Conservation (phyloP, 352 stramenopile genomes). For the Plasmopara muralis region DNA sequence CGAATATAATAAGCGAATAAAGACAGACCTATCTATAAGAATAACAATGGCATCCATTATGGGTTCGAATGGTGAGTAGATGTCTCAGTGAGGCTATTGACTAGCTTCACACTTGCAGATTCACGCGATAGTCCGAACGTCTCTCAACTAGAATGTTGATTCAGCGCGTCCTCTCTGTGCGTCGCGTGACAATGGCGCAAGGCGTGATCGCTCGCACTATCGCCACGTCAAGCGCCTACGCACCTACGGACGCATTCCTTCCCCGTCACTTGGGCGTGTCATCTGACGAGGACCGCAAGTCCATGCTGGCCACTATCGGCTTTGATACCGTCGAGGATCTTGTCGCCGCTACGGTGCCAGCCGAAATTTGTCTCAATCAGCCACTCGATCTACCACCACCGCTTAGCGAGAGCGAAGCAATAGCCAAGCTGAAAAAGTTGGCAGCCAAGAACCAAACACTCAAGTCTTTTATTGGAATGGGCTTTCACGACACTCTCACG, state of each 20-base stretch:
- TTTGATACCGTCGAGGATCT: slow-evolving; percentile 92
- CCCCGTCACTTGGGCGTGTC: slow-evolving; percentile 85
- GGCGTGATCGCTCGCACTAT: slow-evolving; percentile 9
- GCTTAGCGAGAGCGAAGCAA: slow-evolving; percentile 90
- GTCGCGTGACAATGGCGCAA: slow-evolving; percentile 15
- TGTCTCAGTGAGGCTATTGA: no score
- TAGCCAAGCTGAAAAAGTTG: slow-evolving; percentile 86
- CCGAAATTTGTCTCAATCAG: slow-evolving; percentile 81
- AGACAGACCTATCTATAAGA: no score
- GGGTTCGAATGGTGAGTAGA: no score
- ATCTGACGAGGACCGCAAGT: slow-evolving; percentile 73
- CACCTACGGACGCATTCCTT: slow-evolving; percentile 56
- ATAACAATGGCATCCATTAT: no score
- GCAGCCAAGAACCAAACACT: slow-evolving; percentile 94
- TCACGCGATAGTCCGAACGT: slow-evolving; percentile 6
- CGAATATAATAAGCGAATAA: no score
- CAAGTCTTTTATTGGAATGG: slow-evolving; percentile 97
- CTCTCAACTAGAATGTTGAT: slow-evolving; percentile 12
- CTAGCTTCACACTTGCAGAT: slow-evolving; percentile 11
- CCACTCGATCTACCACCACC: slow-evolving; percentile 59
- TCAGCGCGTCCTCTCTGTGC: slow-evolving; percentile 15
- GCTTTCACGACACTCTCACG: slow-evolving; percentile 96
- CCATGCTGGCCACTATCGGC: slow-evolving; percentile 92
- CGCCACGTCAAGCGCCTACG: slow-evolving; percentile 23
- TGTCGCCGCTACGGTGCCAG: slow-evolving; percentile 91